phyloP scores from a whole-genome alignment of 208 protist species.

The Crithidia acanthocephali region DNA sequence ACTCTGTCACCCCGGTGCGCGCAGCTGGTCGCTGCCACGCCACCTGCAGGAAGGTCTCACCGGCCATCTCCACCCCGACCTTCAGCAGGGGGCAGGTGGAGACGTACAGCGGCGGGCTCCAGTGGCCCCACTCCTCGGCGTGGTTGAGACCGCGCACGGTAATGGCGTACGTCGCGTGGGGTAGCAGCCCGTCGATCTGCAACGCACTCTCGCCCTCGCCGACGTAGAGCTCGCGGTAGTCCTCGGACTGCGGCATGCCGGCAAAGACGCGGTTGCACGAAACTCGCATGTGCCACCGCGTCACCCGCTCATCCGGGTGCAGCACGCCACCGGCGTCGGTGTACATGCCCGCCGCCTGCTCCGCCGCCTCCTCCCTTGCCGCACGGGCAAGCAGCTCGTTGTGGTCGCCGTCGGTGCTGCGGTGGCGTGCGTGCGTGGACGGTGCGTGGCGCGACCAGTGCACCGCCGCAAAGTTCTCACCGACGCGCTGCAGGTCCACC shows the following conservation, averaged over 20 bases:
- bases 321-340: conserved; percentile 36
- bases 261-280: conserved; percentile 70
- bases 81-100: conserved; percentile 80
- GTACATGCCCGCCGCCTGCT: conserved; percentile 29
- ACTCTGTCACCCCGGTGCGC: conserved; percentile 12
- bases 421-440: neutral
- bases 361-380: conserved; percentile 5
- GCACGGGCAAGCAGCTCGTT: conserved; percentile 10
- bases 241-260: conserved; percentile 61
- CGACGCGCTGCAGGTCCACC: conserved; percentile 55
- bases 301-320: conserved; percentile 68
- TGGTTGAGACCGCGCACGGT: conserved; percentile 78
- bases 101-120: conserved; percentile 64
- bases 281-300: conserved; percentile 87
- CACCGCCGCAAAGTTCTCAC: conserved; percentile 87
- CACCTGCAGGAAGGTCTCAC: conserved; percentile 88
- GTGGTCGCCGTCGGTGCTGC: conserved; percentile 13
- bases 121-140: conserved; percentile 88
- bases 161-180: conserved; percentile 75
- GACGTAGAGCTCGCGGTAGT: conserved; percentile 62
- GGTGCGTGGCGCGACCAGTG: conserved; percentile 70
- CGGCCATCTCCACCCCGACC: conserved; percentile 61
- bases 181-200: conserved; percentile 65
- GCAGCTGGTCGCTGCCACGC: conserved; percentile 69
- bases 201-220: conserved; percentile 46